Evolutionary conservation across 164 flowering plant genomes (phyloP), one percentile per base, ranked within the genome.

Genomic region (Akebia trifoliata): DNA sequence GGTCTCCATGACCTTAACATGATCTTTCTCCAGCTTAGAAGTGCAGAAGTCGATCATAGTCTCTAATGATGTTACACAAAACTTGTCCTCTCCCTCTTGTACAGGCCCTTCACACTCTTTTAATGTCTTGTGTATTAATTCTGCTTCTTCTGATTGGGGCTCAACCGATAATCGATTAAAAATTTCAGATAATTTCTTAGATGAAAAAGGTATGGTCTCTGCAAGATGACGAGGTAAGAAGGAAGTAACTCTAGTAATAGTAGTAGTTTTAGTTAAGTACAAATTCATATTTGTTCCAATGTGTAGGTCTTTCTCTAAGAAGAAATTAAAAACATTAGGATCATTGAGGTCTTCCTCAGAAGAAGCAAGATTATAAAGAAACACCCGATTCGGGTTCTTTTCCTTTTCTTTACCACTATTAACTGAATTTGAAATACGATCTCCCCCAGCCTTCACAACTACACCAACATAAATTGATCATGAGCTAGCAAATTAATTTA

Each of bases 131-230:
- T 72, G 61, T 53, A 70, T 65, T 9, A 37, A 42, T 20, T 67
- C 39, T 4, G 83, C 85, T 49, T 78, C 75, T 3, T 12, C 30
- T 5, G 79, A 74, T 10, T 36, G 18, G 8, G 75, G 78, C 7
- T 67, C 45, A 34, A 81, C 29, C 0, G 74, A 76, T 54, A 70
- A 72, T 24, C 50, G 52, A 24, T 50, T 28, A 0, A 74, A 37
- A 56, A 76, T 71, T 20, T 67, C 71, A 0, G 76, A 50, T 7
- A 74, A 24, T 38, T 69, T 67, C 15, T 60, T 11, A 0, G 81
- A 72, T 3, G 81, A 74, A 63, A 81, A 76, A 21, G 82, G 81
- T 11, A 74, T 66, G n/a, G 72, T 26, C 2, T 76, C 63, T n/a
- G 78, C 75, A 6, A 60, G 51, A n/a, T 57, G 32, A 24, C 70